A percentile compares a stretch with the other conserved stretches of the same genome.
These are phyloP conservation scores for Kurtzmaniella quercitrusa DNA, from an alignment of 1,139 yeast genomes.

Conservation along the genomic window DNA sequence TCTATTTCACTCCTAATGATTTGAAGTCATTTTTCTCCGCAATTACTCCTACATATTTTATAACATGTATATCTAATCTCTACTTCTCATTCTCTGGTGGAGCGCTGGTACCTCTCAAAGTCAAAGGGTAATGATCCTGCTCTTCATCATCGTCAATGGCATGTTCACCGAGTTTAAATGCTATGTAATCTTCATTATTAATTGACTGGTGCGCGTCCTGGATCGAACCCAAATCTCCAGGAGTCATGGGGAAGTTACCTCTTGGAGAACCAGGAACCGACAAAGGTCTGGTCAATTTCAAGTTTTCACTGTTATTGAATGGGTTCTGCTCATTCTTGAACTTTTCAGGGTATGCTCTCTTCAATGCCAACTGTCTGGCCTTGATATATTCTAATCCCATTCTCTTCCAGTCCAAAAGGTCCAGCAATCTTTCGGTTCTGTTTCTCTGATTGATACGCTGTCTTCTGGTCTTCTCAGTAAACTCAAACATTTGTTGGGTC, in stretches of 20 bases:
- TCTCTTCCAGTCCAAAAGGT: conserved; percentile 93
- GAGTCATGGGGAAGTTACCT: conserved; percentile 73
- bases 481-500: conserved; percentile 85
- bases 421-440: conserved; percentile 91
- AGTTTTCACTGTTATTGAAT: conserved; percentile 47
- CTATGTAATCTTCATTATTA: conserved; percentile 75
- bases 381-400: conserved; percentile 96
- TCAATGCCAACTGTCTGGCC: conserved; percentile 87
- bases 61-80: background rate
- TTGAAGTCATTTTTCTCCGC: too few relatives aligned
- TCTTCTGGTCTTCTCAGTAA: conserved; percentile 84
- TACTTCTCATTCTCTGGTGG: conserved; percentile 25
- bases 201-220: conserved; percentile 79
- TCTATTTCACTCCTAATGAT: too few relatives aligned
- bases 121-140: conserved; percentile 33
- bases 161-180: conserved; percentile 64
- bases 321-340: conserved; percentile 65
- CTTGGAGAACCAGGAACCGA: conserved; percentile 96
- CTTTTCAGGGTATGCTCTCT: conserved; percentile 90
- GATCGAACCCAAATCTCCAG: conserved; percentile 95
- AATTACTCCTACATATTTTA: too few relatives aligned
- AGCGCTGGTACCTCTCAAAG: conserved; percentile 43
- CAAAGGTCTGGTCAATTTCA: conserved; percentile 85
- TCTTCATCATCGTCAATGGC: conserved; percentile 40
- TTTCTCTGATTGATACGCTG: conserved; percentile 98